Evolutionary conservation across 2,329 filamentous ascomycete genomes (phyloP).

Genomic region (Talaromyces sp.): DNA sequence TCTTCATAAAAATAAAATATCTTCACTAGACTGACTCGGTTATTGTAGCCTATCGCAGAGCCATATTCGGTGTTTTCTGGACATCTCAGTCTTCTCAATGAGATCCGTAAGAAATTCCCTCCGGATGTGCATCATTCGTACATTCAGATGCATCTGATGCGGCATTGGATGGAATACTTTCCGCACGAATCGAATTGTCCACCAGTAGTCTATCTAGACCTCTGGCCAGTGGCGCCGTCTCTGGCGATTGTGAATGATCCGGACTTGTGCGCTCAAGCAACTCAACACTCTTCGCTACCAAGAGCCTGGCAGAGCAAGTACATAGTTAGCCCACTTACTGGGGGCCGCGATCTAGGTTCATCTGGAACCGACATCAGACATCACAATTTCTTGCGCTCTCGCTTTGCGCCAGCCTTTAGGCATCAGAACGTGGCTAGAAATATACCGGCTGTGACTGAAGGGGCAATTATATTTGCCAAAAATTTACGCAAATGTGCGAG

Average conservation of each 20-base stretch:
- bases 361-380: background rate
- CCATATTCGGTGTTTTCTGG: background rate
- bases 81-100: background rate
- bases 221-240: background rate
- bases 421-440: background rate
- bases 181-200: background rate
- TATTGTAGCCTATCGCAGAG: background rate
- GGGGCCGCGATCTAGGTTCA: background rate
- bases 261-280: background rate
- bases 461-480: background rate
- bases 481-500: background rate
- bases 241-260: background rate
- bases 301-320: conserved; percentile 1
- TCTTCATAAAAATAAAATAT: background rate
- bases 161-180: background rate
- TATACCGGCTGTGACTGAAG: background rate
- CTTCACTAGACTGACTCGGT: background rate
- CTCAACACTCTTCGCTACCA: background rate
- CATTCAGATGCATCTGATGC: background rate
- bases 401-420: background rate
- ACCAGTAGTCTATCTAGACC: background rate
- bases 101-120: background rate
- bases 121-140: background rate
- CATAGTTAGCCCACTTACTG: background rate
- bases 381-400: background rate